Base-by-base conservation (phyloP, 2,329 filamentous ascomycete genomes). In the Bipolaris victoriae region DNA sequence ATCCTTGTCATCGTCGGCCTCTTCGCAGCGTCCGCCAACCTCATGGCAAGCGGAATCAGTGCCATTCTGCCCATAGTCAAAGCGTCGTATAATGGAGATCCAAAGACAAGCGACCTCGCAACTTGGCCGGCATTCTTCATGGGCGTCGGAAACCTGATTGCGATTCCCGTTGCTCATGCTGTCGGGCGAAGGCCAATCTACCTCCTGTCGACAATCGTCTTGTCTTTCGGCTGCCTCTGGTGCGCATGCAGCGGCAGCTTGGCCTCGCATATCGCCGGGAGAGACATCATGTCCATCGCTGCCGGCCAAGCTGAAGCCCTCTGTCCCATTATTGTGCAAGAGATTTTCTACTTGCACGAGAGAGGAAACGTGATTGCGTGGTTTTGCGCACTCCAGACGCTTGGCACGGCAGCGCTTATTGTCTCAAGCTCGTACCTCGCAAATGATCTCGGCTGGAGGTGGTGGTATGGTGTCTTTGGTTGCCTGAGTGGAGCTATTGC, bases 111-210 rank as follows among this genome's bases (percentile, higher is more conserved):
- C 29, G 58, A 61, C 31, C 49, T 61, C 13, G 44, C 49, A 15
- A 61, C 58, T 3, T 61, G 56, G 52, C 58, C 58, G n/a, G 56
- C 58, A 13, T 58, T 61, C 22, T 61, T 45, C 36, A 61, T 61
- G 58, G 58, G 58, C 11, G 40, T 61, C 15, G 58, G 58, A 3
- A 61, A 61, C 37, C 35, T 61, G 1, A 13, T 61, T 15, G 58
- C 58, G 1, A 61, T 61, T 10, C 58, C 58, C 6, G 44, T 61
- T 9, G 58, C 58, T 3, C 55, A 55, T 20, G 56, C 58, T 5
- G 39, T 61, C 6, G 58, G 58, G n/a, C 58, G 58, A 7, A 36
- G 58, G 31, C 58, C 58, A 3, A 39, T 61, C 5, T 61, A 58
- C 29, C 52, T 61, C 5, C 10, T 61, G 16, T 58, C 58, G 13